phyloP scores from a whole-genome alignment of 768 basidiomycete genomes.

The Leccinum disarticulatum region DNA sequence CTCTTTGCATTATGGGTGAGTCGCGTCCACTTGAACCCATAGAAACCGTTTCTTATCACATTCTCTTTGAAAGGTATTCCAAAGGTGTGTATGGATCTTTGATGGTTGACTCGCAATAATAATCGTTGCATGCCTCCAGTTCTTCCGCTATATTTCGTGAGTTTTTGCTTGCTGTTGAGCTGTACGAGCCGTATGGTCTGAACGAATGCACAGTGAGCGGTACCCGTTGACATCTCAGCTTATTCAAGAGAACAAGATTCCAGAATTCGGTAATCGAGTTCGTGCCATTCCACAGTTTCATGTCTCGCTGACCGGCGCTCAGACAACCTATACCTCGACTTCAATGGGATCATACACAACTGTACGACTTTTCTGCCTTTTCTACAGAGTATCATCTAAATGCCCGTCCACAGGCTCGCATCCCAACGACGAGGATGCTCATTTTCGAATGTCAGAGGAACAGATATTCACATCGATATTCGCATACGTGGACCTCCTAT shows the following conservation, averaged over 20 bases:
- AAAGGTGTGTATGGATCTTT: constrained; percentile 46
- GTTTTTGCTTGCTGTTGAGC: constrained; percentile 25
- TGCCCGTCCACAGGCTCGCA: constrained; percentile 64
- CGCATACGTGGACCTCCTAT: constrained; percentile 94
- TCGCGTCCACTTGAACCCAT: neutral
- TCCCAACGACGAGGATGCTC: constrained; percentile 94
- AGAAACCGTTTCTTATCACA: constrained; percentile 1
- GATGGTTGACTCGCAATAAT: constrained; percentile 3
- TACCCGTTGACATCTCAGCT: constrained; percentile 98
- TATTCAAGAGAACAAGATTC: constrained; percentile 98
- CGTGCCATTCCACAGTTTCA: neutral
- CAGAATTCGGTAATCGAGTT: constrained; percentile 79
- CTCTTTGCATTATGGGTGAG: constrained; percentile 25
- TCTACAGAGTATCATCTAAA: neutral
- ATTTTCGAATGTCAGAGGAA: constrained; percentile 94
- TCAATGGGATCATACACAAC: constrained; percentile 91
- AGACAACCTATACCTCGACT: constrained; percentile 93
- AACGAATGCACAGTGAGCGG: constrained; percentile 64
- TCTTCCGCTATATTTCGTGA: constrained; percentile 95
- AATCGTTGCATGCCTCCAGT: constrained; percentile 45
- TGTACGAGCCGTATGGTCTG: constrained; percentile 5
- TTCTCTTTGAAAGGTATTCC: constrained; percentile 49
- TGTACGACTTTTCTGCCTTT: constrained; percentile 38
- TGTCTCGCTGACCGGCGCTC: constrained; percentile 15
- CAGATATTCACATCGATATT: constrained; percentile 98